These are phyloP conservation scores for Beauveria caledonica DNA, from an alignment of 2,329 filamentous ascomycete species.

Conservation along the genomic window DNA sequence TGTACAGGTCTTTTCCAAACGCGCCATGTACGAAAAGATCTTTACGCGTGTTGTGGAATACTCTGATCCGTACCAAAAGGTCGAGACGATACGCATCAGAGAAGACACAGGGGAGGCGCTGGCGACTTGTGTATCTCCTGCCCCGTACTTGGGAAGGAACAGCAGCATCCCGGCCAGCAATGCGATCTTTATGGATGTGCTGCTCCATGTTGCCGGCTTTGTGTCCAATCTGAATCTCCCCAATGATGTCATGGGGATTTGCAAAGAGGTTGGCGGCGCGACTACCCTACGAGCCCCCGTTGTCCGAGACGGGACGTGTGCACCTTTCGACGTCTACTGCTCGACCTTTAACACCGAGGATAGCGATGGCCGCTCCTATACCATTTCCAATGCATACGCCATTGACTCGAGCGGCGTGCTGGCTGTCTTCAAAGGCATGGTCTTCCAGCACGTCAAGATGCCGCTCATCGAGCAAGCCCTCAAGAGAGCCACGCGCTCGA, in stretches of 20 bases:
- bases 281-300: constrained; percentile 17
- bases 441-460: constrained; percentile 22
- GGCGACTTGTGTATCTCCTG: background rate
- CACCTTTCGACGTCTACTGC: constrained; percentile 20
- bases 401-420: constrained; percentile 17
- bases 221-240: constrained; percentile 21
- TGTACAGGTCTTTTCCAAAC: background rate
- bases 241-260: constrained; percentile 22
- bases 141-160: constrained; percentile 13
- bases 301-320: constrained; percentile 15
- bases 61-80: background rate
- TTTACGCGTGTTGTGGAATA: background rate
- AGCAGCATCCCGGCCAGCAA: constrained; percentile 10
- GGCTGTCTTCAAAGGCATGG: constrained; percentile 19
- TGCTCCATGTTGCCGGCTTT: constrained; percentile 25
- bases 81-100: background rate
- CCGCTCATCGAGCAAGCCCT: background rate
- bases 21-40: background rate
- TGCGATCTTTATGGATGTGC: constrained; percentile 22
- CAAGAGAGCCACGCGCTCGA: background rate
- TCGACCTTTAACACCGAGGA: constrained; percentile 14
- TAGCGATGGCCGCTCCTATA: constrained; percentile 17
- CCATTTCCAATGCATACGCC: constrained; percentile 21
- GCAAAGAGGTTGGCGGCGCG: constrained; percentile 9
- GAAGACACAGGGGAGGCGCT: background rate